A percentile compares a stretch with the other conserved stretches of the same genome.
phyloP scores from a whole-genome alignment of 2,329 filamentous ascomycete species.

The Ceratocystiopsis minuta region DNA sequence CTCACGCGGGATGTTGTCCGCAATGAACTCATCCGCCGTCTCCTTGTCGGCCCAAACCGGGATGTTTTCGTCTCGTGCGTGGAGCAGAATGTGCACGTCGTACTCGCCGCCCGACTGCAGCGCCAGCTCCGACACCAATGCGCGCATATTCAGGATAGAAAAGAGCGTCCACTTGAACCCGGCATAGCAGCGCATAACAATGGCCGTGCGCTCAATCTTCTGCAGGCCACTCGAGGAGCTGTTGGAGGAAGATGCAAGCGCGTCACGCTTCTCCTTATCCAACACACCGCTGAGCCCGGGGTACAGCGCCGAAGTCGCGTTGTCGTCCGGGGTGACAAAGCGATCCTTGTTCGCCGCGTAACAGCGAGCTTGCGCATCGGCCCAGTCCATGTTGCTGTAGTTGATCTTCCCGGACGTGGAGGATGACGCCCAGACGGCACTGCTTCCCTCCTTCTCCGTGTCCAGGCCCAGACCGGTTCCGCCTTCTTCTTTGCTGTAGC shows the following conservation, averaged over 20 bases:
- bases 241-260: background rate
- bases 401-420: conserved; percentile 34
- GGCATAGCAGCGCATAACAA: conserved; percentile 65
- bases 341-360: conserved; percentile 43
- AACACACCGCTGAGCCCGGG: background rate
- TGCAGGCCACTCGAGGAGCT: conserved; percentile 8
- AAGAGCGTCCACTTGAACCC: conserved; percentile 65
- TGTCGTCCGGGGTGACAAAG: conserved; percentile 20
- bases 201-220: conserved; percentile 45
- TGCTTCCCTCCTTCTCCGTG: conserved; percentile 49
- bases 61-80: conserved; percentile 62
- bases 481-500: conserved; percentile 58
- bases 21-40: conserved; percentile 53
- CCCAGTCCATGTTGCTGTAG: conserved; percentile 38
- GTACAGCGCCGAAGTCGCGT: no score
- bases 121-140: conserved; percentile 61
- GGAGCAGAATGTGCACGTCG: conserved; percentile 63
- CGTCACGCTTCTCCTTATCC: background rate
- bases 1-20: conserved; percentile 48
- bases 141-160: conserved; percentile 62
- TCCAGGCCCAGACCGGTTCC: conserved; percentile 56
- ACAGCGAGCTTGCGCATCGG: conserved; percentile 32
- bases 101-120: conserved; percentile 69
- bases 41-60: conserved; percentile 68
- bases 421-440: conserved; percentile 29